Percentiles rank a stretch among this genome's conserved stretches.
Evolutionary conservation across 331 rosid genomes (phyloP).

Genomic region (Spiraea crenata): DNA sequence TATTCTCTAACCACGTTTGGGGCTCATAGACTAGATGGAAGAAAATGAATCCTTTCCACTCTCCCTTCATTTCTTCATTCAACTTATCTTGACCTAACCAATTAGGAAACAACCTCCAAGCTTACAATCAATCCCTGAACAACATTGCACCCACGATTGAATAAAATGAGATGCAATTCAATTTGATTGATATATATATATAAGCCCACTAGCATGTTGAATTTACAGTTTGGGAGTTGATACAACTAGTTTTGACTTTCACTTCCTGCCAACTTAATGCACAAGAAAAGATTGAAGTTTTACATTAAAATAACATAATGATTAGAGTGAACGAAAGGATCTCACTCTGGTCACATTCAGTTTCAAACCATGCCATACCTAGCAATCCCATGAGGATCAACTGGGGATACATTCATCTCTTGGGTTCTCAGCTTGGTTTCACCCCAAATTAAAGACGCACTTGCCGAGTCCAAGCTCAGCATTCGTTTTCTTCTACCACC

Average conservation of each 20-base stretch:
- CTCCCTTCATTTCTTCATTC: too few species aligned
- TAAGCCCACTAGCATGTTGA: conserved; percentile 33
- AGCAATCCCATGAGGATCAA: conserved; percentile 49
- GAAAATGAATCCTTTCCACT: too few species aligned
- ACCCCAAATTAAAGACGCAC: conserved; percentile 68
- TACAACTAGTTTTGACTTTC: conserved; percentile 36
- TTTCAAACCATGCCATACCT: conserved; percentile 61
- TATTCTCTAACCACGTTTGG: too few species aligned
- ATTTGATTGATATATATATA: not conserved
- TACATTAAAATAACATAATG: conserved; percentile 21
- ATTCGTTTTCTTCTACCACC: conserved; percentile 55
- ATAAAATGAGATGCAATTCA: conserved; percentile 1
- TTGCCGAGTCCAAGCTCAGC: conserved; percentile 54
- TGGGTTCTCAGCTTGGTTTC: conserved; percentile 77
- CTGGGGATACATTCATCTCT: conserved; percentile 62
- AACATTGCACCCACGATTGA: too few species aligned
- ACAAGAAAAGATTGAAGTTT: conserved; percentile 28
- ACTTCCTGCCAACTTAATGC: conserved; percentile 39
- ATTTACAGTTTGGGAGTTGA: conserved; percentile 50
- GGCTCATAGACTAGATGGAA: too few species aligned
- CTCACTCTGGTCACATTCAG: conserved; percentile 26
- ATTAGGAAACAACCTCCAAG: too few species aligned
- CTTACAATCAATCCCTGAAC: too few species aligned
- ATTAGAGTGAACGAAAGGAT: conserved; percentile 32
- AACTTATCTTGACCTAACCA: too few species aligned